These are phyloP conservation scores for Dichomitus squalens DNA, from an alignment of 1,284 basidiomycete genomes.

Conservation along the genomic window DNA sequence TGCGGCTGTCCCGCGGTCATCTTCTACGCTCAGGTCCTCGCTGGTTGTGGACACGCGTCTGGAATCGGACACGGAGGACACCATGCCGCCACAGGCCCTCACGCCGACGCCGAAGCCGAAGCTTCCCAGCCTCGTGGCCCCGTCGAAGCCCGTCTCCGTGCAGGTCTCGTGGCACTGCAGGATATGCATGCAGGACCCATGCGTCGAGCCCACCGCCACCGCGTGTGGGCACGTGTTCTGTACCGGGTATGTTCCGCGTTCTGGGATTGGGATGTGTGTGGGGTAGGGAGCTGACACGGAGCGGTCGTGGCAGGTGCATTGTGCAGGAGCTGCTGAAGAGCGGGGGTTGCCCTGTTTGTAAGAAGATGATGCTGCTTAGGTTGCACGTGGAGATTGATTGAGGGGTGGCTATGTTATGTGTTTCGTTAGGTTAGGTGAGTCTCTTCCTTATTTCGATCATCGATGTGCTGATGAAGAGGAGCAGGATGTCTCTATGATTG, in stretches of 20 bases:
- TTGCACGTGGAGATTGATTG: slow-evolving; percentile 26
- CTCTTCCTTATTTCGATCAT: too few relatives aligned
- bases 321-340: slow-evolving; percentile 30
- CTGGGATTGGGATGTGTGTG: background rate
- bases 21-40: slow-evolving; percentile 10
- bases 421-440: too few relatives aligned
- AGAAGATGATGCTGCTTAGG: slow-evolving; percentile 30
- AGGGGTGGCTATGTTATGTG: too few relatives aligned
- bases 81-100: slow-evolving; percentile 3
- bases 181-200: slow-evolving; percentile 31
- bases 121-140: background rate
- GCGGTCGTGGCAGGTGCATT: slow-evolving; percentile 29
- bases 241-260: slow-evolving; percentile 24
- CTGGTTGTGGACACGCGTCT: background rate
- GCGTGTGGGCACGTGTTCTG: slow-evolving; percentile 38
- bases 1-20: background rate
- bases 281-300: background rate
- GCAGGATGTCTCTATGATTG: too few relatives aligned
- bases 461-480: too few relatives aligned
- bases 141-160: background rate
- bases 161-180: slow-evolving; percentile 30
- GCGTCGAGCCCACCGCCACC: slow-evolving; percentile 32
- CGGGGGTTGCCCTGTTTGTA: slow-evolving; percentile 32
- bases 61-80: slow-evolving; percentile 15
- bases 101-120: slow-evolving; percentile 10